Base-by-base conservation (phyloP, 768 basidiomycete genomes). In the Rhodocollybia butyracea region DNA sequence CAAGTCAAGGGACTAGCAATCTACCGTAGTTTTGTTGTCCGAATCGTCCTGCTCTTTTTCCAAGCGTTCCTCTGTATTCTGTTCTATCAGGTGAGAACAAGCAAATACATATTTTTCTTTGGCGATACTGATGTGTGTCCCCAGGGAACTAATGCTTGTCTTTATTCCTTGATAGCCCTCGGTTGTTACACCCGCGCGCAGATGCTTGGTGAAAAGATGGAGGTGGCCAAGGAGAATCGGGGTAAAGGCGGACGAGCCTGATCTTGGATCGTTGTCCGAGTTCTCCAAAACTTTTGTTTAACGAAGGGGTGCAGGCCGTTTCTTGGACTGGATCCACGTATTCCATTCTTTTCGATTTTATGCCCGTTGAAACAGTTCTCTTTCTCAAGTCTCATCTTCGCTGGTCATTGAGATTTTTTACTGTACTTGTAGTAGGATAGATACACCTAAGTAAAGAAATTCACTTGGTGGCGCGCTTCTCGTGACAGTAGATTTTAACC, bases 91-190 rank as follows among this genome's bases (percentile, higher is more conserved):
- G 91, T 87, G 47, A 52, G 78, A 62, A n/a, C 26, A 17, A 7
- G 42, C 31, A 6, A 10, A 5, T 19, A 34, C 26, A 26, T 7
- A 13, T 8, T 17, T 17, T 29, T 55, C 8, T 47, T 47, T 58
- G 53, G 46, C 27, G 21, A 46, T 42, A 27, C n/a, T 47, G 4
- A 26, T 36, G 27, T 26, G n/a, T 24, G 21, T 34, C 7, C 32
- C n/a, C 56, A 94, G 91, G 93, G 92, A 40, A 89, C 89, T 31
- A 93, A 93, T 64, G 87, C 84, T 26, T 85, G 86, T 12, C 69
- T 95, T 47, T 97, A 84, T 78, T 91, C 89, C 22, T 64, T 91
- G 47, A 79, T 92, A 63, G 88, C 90, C 17, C 75, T 80, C 24
- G 59, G 77, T 54, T 85, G 85, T 64, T 96, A 92, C 63, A 68